Evolutionary conservation across 306 rosid genomes (phyloP).

Genomic region (Arachis stenosperma): DNA sequence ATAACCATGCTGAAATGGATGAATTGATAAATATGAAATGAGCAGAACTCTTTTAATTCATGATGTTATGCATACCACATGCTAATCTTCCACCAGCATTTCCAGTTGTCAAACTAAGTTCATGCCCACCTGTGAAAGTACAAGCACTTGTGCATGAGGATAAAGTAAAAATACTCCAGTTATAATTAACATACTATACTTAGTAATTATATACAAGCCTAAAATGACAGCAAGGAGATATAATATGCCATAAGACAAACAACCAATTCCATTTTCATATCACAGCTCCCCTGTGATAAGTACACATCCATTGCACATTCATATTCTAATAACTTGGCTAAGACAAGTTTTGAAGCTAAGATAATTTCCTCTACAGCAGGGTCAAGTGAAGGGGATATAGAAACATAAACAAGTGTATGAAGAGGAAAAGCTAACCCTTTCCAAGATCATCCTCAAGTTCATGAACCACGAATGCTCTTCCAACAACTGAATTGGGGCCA

Average conservation of each 20-base stretch:
- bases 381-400: slow-evolving; percentile 1
- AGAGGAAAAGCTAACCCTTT: slow-evolving; percentile 66
- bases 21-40: slow-evolving; percentile 7
- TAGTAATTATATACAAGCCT: slow-evolving; percentile 11
- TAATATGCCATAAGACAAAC: slow-evolving; percentile 17
- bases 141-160: slow-evolving; percentile 31
- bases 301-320: slow-evolving; percentile 14
- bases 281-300: slow-evolving; percentile 21
- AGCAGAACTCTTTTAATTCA: slow-evolving; percentile 18
- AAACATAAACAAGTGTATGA: slow-evolving; percentile 11
- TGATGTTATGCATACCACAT: slow-evolving; percentile 65
- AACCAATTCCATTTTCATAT: slow-evolving; percentile 32
- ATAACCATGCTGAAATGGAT: slow-evolving; percentile 15
- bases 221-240: slow-evolving; percentile 7
- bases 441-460: slow-evolving; percentile 90
- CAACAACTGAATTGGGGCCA: slow-evolving; percentile 78
- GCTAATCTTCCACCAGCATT: slow-evolving; percentile 97
- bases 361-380: slow-evolving; percentile 27
- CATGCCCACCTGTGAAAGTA: slow-evolving; percentile 78
- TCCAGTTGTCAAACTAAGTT: slow-evolving; percentile 82
- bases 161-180: slow-evolving; percentile 22
- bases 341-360: slow-evolving; percentile 20
- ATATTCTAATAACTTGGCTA: slow-evolving; percentile 9
- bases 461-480: slow-evolving; percentile 90
- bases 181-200: slow-evolving; percentile 9